Base-by-base conservation (phyloP, 2,329 filamentous ascomycete genomes). In the Sporothrix dimorphospora region DNA sequence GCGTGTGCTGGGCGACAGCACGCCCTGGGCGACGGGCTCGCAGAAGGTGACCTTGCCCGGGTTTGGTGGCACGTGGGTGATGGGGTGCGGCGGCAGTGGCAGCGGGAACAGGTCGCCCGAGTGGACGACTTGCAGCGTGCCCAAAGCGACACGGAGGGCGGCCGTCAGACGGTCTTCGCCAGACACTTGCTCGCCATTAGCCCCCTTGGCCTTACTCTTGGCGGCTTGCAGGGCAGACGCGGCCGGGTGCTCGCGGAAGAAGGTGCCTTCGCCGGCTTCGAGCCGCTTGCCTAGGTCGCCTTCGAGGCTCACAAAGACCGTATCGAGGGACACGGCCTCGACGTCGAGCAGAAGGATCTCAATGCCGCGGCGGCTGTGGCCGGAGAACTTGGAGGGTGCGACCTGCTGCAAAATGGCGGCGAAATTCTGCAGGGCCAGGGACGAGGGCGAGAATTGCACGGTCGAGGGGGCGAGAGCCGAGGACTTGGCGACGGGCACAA, bases 1-100 rank as follows among this genome's bases (percentile, higher is more conserved):
- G 77, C 92, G 94, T 19, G 94, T 99, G 14, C 84, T 87, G 0
- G 93, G 86, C 9, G 90, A 87, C 63, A 99, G 80, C 5, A 96
- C 81, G 9, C 96, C 96, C 81, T 99, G 96, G 6, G 93, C 90
- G 19, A 98, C 94, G 9, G 96, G 96, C 80, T 99, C 96, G 79
- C 94, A 98, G n/a, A 97, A 89, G 65, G 93, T 90, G 73, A 98
- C 92, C 81, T 92, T 94, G 55, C 93, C 96, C 0, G 94, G 94
- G 55, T 93, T 93, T 16, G 94, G 89, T 30, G 93, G 90, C 21
- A 92, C 89, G 81, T 97, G 94, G 9, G 94, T 97, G 75, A 97
- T 91, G 14, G 94, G 92, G 81, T 98, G 94, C 2, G 94, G 89
- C 9, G 92, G 89, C 38, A 98, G 85, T 14, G 93, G 92, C 53